Conservation (phyloP, 371 early-diverging fungal genomes). For the Lichtheimia hyalospora region DNA sequence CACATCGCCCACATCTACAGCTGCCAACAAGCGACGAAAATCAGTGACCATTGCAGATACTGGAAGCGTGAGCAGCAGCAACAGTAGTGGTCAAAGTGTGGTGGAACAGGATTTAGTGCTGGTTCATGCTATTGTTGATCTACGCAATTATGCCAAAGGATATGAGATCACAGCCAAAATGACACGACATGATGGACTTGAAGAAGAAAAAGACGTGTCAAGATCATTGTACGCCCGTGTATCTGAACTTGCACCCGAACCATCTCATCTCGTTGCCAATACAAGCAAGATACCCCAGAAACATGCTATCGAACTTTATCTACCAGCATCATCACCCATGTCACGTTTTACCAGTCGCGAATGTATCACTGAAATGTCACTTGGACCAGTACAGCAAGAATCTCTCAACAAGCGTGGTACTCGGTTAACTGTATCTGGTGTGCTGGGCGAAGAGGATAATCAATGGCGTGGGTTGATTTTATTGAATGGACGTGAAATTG, state of each 20-base stretch:
- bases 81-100: neutral
- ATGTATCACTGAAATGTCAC: conserved; percentile 18
- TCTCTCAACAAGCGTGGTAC: conserved; percentile 7
- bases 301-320: conserved; percentile 12
- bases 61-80: neutral
- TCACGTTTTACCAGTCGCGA: conserved; percentile 3
- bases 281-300: conserved; percentile 10
- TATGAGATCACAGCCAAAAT: conserved; percentile 22
- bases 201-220: conserved; percentile 16
- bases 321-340: neutral
- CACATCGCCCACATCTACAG: conserved; percentile 3
- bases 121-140: conserved; percentile 32
- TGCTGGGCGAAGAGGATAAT: conserved; percentile 32
- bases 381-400: conserved; percentile 23
- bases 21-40: too few relatives aligned
- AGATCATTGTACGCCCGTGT: conserved; percentile 15
- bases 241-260: conserved; percentile 21
- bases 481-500: conserved; percentile 18
- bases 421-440: conserved; percentile 30
- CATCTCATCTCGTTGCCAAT: conserved; percentile 20
- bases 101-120: conserved; percentile 19
- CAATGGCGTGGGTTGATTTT: conserved; percentile 21
- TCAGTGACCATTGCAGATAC: too few relatives aligned
- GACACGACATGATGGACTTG: conserved; percentile 4
- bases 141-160: conserved; percentile 41